These are phyloP conservation scores for Oldenlandia corymbosa DNA, from an alignment of 257 asterid genomes.

Conservation along the genomic window DNA sequence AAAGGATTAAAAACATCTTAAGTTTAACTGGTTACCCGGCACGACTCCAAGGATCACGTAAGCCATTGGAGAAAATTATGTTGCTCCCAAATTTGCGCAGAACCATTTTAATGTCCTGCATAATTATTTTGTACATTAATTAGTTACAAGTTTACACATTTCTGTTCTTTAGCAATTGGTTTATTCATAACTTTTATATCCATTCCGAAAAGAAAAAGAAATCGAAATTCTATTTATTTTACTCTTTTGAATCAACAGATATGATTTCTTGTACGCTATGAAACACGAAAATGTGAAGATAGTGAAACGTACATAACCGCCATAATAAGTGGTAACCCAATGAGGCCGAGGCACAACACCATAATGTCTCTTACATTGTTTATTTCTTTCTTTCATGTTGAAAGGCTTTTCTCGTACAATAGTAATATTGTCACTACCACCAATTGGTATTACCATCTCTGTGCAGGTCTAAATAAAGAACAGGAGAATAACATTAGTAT, in stretches of 20 bases:
- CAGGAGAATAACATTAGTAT: too few species aligned
- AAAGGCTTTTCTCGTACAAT: conserved; percentile 34
- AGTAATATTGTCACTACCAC: conserved; percentile 27
- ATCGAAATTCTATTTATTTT: too few species aligned
- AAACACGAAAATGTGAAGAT: too few species aligned
- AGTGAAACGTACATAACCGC: conserved; percentile 43
- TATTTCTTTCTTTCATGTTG: conserved; percentile 10
- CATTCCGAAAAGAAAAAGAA: too few species aligned
- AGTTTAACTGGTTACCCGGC: conserved; percentile 36
- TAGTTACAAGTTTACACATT: too few species aligned
- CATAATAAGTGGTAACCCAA: conserved; percentile 35
- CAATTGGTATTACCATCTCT: conserved; percentile 54
- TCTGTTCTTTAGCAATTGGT: too few species aligned
- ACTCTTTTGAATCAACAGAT: too few species aligned
- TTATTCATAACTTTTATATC: too few species aligned
- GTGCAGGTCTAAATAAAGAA: conserved; percentile 29
- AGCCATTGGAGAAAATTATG: conserved; percentile 60
- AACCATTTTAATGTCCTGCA: conserved; percentile 45
- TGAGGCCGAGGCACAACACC: conserved; percentile 54
- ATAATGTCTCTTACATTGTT: conserved; percentile 18
- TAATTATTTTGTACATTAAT: too few species aligned
- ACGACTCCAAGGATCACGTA: conserved; percentile 48
- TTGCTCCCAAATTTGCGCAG: conserved; percentile 50
- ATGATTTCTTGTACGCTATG: too few species aligned
- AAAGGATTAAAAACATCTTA: not conserved